phyloP scores from a whole-genome alignment of 2,329 filamentous ascomycete species.

The Alternaria postmessia region DNA sequence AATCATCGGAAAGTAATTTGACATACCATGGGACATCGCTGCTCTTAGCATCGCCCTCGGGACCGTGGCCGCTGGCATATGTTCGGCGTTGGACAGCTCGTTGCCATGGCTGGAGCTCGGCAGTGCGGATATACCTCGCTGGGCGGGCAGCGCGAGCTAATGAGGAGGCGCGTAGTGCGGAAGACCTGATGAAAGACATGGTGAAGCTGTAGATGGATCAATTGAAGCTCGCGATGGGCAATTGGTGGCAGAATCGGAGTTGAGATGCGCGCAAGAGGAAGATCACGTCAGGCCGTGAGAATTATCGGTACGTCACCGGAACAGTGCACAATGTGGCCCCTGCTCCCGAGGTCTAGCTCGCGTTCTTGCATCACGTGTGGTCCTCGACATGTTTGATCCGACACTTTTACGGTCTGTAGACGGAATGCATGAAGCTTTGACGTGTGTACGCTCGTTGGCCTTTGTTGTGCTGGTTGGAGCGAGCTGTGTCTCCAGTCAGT shows the following conservation, averaged over 20 bases:
- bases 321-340: neutral
- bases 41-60: constrained; percentile 40
- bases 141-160: constrained; percentile 48
- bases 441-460: neutral
- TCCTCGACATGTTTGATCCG: neutral
- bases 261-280: constrained; percentile 21
- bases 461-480: neutral
- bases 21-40: constrained; percentile 55
- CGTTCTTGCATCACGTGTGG: constrained; percentile 9
- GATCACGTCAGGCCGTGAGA: constrained; percentile 28
- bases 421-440: neutral
- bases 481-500: neutral
- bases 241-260: constrained; percentile 36
- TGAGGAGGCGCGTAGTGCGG: constrained; percentile 49
- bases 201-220: constrained; percentile 44
- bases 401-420: neutral
- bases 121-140: constrained; percentile 42
- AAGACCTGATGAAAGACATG: constrained; percentile 52
- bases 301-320: constrained; percentile 29
- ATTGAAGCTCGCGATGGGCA: constrained; percentile 46
- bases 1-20: neutral
- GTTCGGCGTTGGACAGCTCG: constrained; percentile 48
- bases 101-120: constrained; percentile 51
- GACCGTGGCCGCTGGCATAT: constrained; percentile 49
- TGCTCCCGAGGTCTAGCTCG: constrained; percentile 2